Evolutionary conservation across 257 asterid species (phyloP).

Genomic region (Linaria vulgaris): DNA sequence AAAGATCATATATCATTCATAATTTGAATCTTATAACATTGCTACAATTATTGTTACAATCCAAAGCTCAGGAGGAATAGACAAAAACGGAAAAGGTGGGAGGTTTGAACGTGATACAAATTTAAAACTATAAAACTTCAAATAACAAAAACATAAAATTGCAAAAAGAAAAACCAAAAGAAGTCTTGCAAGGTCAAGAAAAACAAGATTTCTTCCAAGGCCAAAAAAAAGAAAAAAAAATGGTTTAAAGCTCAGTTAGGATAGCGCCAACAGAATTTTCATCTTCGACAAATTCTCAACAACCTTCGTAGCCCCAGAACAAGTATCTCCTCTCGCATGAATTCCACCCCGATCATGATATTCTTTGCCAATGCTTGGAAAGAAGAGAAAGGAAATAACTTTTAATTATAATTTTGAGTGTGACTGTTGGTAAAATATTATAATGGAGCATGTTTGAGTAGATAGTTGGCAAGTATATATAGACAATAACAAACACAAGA

Average conservation of each 20-base stretch:
- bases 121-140: background rate
- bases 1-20: background rate
- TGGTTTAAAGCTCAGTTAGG: constrained; percentile 35
- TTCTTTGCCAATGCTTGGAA: constrained; percentile 20
- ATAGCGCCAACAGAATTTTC: constrained; percentile 23
- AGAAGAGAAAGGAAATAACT: constrained; percentile 31
- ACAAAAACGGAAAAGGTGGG: background rate
- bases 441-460: constrained; percentile 25
- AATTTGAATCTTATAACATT: background rate
- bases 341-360: constrained; percentile 1
- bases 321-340: background rate
- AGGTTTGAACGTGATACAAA: constrained; percentile 14
- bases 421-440: background rate
- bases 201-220: constrained; percentile 22
- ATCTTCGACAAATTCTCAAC: background rate
- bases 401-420: background rate
- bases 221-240: background rate
- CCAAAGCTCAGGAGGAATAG: constrained; percentile 58
- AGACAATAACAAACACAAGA: constrained; percentile 26
- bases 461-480: constrained; percentile 30
- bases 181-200: constrained; percentile 66
- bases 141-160: background rate
- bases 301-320: background rate
- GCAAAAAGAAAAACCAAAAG: background rate
- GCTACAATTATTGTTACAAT: background rate